Evolutionary conservation across 148 eudicot genomes (phyloP).

Genomic region (Heliamphora exappendiculata): DNA sequence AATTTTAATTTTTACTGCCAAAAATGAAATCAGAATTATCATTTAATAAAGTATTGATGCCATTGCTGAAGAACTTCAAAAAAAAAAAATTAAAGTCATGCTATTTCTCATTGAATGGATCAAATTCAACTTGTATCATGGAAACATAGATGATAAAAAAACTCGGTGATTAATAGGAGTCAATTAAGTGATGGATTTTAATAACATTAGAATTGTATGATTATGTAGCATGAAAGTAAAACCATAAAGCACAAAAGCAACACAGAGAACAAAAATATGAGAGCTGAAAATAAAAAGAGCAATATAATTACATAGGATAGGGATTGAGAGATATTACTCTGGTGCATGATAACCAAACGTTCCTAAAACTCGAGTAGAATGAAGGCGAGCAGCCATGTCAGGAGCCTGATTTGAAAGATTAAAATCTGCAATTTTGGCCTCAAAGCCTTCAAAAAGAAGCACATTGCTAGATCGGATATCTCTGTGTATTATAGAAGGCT

Average conservation of each 20-base stretch:
- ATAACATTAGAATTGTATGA: neutral
- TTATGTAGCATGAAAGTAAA: neutral
- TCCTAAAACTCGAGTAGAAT: conserved; percentile 84
- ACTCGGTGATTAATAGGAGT: neutral
- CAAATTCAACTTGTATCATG: neutral
- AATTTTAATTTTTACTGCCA: neutral
- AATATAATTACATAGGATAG: neutral
- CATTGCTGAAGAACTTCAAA: neutral
- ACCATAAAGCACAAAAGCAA: neutral
- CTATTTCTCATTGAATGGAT: neutral
- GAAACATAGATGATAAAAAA: neutral
- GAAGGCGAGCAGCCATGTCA: conserved; percentile 89
- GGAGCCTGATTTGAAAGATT: conserved; percentile 83
- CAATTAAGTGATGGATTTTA: neutral
- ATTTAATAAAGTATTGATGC: neutral
- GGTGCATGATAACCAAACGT: conserved; percentile 94
- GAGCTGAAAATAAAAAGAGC: neutral
- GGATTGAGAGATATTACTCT: conserved; percentile 42
- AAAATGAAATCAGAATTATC: neutral
- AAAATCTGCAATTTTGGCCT: conserved; percentile 83
- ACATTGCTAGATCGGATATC: conserved; percentile 87
- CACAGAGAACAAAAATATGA: neutral
- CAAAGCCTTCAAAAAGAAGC: conserved; percentile 68
- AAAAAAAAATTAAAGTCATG: neutral
- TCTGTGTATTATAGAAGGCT: conserved; percentile 60